Conservation (phyloP, 1,139 yeast species). For the Yamadazyma taylorii region DNA sequence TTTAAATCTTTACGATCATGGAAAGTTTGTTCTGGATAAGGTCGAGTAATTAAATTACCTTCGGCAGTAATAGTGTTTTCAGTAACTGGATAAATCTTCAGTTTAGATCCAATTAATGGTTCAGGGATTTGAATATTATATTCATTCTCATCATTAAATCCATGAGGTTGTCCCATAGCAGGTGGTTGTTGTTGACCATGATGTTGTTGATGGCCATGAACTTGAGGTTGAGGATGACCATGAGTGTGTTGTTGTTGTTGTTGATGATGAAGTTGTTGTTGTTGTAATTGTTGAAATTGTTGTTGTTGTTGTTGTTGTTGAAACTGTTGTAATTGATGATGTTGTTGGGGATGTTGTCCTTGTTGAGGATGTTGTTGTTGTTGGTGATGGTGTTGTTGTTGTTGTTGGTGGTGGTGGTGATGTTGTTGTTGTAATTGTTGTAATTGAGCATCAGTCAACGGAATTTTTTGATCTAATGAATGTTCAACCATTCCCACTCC, state of each 20-base stretch:
- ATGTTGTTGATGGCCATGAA: slow-evolving; percentile 15
- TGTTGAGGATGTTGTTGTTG: slow-evolving; percentile 13
- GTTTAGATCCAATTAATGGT: slow-evolving; percentile 45
- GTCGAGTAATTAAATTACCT: slow-evolving; percentile 54
- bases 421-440: slow-evolving; percentile 21
- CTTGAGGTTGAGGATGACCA: slow-evolving; percentile 18
- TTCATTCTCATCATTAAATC: slow-evolving; percentile 31
- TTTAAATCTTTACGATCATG: slow-evolving; percentile 51
- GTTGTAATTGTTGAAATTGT: slow-evolving; percentile 10
- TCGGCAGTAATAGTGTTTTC: slow-evolving; percentile 50
- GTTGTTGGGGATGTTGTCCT: slow-evolving; percentile 17
- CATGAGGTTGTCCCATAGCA: slow-evolving; percentile 21
- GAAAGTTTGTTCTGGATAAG: slow-evolving; percentile 55
- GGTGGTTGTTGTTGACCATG: slow-evolving; percentile 22
- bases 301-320: slow-evolving; percentile 17
- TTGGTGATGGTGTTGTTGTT: slow-evolving; percentile 9
- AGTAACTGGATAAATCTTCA: slow-evolving; percentile 47
- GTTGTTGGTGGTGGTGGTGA: slow-evolving; percentile 17
- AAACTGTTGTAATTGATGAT: slow-evolving; percentile 13
- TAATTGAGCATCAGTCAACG: slow-evolving; percentile 11
- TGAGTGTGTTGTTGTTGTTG: slow-evolving; percentile 17
- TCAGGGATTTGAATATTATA: slow-evolving; percentile 51
- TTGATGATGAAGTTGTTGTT: slow-evolving; percentile 16
- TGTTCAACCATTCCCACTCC: slow-evolving; percentile 27
- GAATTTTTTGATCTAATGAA: slow-evolving; percentile 4